Evolutionary conservation across 768 basidiomycete genomes (phyloP), one percentile per base, ranked within the genome.

Genomic region (Lentinula detonsa): DNA sequence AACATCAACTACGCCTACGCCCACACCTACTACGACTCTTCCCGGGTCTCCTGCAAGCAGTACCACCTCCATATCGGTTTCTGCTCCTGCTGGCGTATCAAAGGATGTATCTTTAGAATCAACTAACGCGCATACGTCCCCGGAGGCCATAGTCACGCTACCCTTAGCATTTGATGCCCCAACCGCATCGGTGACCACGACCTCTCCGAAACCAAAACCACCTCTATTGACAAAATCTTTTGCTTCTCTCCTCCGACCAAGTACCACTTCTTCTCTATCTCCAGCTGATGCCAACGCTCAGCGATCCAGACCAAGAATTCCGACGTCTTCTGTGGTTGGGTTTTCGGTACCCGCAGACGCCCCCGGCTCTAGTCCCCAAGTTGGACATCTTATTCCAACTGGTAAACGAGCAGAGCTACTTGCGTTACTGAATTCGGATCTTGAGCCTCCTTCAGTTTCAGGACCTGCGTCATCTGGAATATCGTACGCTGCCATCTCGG

Each of bases 301-400:
- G 15, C 90, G 34, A 57, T 35, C 56, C 3, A 6, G 56, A 45
- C 42, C 42, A 31, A 57, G 28, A 28, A 57, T 57, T 28, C 56
- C 88, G 2, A 85, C 82, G 0, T 92, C 90, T 8, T 81, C 83
- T 54, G 80, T 91, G 53, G 81, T 90, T 11, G 90, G 90, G 4
- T 81, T 91, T 68, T 93, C 90, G 48, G 77, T 91, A 64, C 83
- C 90, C 2, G 88, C 83, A 8, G 71, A 78, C 72, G 4, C 59
- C 69, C 5, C 57, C 69, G 5, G 37, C 18, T 45, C 72, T 21
- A 18, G 69, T 9, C 21, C 69, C 11, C 48, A 74, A 4, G 16
- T 65, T 15, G 31, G 34, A 2, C 61, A 69, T 3, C 57, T 76
- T 15, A 68, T 78, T 21, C 64, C 77, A 4, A 67, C 72, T 1